phyloP scores from a whole-genome alignment of 2,329 filamentous ascomycete species.

The Paecilomyces dactylethromorphus region DNA sequence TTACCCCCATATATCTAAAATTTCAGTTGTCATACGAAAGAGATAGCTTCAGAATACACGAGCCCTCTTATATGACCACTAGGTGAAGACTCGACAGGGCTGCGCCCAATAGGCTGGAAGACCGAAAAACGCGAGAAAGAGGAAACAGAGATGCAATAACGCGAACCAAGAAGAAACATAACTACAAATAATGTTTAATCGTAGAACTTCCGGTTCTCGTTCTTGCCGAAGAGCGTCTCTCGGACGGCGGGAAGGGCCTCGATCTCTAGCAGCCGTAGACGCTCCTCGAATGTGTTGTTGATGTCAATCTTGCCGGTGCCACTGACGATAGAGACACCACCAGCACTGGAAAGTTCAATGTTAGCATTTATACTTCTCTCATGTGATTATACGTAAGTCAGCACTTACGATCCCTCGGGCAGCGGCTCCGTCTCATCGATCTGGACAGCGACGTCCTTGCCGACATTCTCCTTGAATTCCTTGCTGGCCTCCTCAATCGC shows the following conservation, averaged over 20 bases:
- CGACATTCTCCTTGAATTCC: conserved; percentile 76
- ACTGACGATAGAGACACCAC: conserved; percentile 74
- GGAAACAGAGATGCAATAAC: conserved; percentile 1
- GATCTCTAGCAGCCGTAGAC: conserved; percentile 75
- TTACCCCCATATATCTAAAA: neutral
- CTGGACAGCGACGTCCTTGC: conserved; percentile 61
- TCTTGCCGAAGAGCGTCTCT: conserved; percentile 84
- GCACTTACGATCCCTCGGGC: conserved; percentile 73
- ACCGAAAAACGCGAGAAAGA: neutral
- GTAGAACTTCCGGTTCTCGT: conserved; percentile 90
- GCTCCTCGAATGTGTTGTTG: conserved; percentile 95
- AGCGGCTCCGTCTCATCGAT: conserved; percentile 75
- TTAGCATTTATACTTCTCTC: conserved; percentile 5
- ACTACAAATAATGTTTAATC: conserved; percentile 52
- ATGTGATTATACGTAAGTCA: neutral
- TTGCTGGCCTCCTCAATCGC: conserved; percentile 68
- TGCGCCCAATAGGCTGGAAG: neutral
- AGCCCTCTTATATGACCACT: neutral
- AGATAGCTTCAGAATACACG: neutral
- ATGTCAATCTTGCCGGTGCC: conserved; percentile 92
- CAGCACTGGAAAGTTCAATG: conserved; percentile 54
- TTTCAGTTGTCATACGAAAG: conserved; percentile 1
- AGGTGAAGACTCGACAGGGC: neutral
- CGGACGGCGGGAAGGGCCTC: conserved; percentile 79
- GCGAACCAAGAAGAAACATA: conserved; percentile 2